A percentile compares a stretch with the other conserved stretches of the same genome.
phyloP scores from a whole-genome alignment of 768 basidiomycete genomes.

The Scleroderma bovista region DNA sequence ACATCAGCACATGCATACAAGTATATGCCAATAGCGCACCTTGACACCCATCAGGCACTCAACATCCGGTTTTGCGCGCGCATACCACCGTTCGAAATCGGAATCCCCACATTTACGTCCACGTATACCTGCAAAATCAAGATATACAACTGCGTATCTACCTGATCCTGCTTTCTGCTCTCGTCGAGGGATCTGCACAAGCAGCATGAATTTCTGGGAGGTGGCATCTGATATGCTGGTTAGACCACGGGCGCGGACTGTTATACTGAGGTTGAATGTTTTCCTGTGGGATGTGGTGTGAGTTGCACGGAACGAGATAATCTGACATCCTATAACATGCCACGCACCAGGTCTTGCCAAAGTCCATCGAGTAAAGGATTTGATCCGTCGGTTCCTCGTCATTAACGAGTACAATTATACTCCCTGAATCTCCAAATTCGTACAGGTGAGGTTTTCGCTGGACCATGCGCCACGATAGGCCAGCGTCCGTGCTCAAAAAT shows the following conservation, averaged over 20 bases:
- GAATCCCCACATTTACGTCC: constrained; percentile 57
- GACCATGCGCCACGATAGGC: constrained; percentile 80
- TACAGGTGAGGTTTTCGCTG: constrained; percentile 79
- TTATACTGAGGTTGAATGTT: constrained; percentile 62
- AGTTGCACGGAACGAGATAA: too few relatives aligned
- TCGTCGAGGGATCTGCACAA: constrained; percentile 66
- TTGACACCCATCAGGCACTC: constrained; percentile 95
- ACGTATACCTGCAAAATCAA: constrained; percentile 76
- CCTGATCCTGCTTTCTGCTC: constrained; percentile 50
- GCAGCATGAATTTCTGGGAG: constrained; percentile 89
- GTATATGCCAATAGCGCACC: constrained; percentile 35
- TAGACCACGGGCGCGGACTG: constrained; percentile 67
- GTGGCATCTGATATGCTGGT: constrained; percentile 93
- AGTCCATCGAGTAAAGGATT: constrained; percentile 75
- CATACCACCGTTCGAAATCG: constrained; percentile 91
- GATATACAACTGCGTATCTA: constrained; percentile 64
- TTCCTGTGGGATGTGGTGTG: constrained; percentile 42
- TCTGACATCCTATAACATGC: too few relatives aligned
- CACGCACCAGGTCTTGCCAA: constrained; percentile 77
- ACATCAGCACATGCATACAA: background rate
- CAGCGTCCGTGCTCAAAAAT: constrained; percentile 88
- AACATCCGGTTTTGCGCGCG: constrained; percentile 50
- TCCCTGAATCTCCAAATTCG: constrained; percentile 90
- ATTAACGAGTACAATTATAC: constrained; percentile 74
- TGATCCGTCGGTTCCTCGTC: constrained; percentile 74